A percentile compares a stretch with the other conserved stretches of the same genome.
Conservation (phyloP, 2,329 filamentous ascomycete genomes). For the Magnaporthiopsis rhizophila region DNA sequence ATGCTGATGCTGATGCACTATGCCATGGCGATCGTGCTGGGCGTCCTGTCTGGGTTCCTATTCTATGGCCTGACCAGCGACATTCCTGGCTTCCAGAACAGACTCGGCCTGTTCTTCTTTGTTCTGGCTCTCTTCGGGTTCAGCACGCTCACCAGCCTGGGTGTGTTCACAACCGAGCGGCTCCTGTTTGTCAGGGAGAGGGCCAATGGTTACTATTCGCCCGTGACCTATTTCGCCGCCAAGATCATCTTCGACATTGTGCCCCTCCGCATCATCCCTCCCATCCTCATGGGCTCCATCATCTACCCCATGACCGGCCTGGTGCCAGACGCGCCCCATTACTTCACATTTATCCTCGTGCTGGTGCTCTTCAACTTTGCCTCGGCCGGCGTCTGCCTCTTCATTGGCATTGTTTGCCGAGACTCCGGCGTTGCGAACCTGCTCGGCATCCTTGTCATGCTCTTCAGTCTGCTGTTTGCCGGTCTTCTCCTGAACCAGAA, state of each 20-base stretch:
- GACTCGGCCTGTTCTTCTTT: conserved; percentile 96
- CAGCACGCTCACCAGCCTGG: conserved; percentile 87
- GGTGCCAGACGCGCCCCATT: conserved; percentile 71
- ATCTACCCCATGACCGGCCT: conserved; percentile 97
- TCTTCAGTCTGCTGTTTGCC: conserved; percentile 92
- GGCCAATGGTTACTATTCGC: conserved; percentile 93
- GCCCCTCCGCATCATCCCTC: conserved; percentile 86
- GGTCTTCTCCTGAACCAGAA: conserved; percentile 92
- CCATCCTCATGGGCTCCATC: conserved; percentile 90
- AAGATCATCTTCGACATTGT: conserved; percentile 99
- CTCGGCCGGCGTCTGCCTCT: conserved; percentile 85
- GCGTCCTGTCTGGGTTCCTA: conserved; percentile 87
- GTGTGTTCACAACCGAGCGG: conserved; percentile 85
- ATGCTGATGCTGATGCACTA: conserved; percentile 99
- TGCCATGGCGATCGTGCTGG: conserved; percentile 89
- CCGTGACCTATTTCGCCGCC: conserved; percentile 85
- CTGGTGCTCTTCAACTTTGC: conserved; percentile 94
- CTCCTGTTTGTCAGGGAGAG: conserved; percentile 87
- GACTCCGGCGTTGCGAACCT: conserved; percentile 87
- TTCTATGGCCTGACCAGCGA: conserved; percentile 96
- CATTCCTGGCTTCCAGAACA: conserved; percentile 95
- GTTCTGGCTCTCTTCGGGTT: conserved; percentile 92
- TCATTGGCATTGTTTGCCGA: conserved; percentile 92
- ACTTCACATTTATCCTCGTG: conserved; percentile 85
- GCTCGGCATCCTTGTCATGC: conserved; percentile 91